Evolutionary conservation across 345 rosid species (phyloP), one percentile per base, ranked within the genome.

Genomic region (Murraya koenigii): DNA sequence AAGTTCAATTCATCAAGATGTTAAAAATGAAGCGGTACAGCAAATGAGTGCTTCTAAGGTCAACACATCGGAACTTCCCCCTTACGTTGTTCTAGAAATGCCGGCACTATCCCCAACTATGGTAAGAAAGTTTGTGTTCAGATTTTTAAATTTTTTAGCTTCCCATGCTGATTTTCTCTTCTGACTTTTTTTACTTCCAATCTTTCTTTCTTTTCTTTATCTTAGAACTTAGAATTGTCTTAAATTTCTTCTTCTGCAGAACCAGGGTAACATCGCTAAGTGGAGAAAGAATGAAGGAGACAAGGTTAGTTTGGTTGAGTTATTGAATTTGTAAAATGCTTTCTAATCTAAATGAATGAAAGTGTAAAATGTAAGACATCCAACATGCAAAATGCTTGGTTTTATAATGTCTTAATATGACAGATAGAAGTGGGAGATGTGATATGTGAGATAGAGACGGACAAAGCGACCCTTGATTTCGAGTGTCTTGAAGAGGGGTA

Each of bases 61-160:
- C 11, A 73, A 82, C 71, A 59, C 83, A 39, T 88, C 89, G 7
- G 86, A 88, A 75, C 94, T 93, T 76, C 98, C 98, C n/a, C 96
- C 98, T 76, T 98, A 91, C 44, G 68, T 87, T 79, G 86, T 95
- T 83, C 80, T 95, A 79, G 96, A 75, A 81, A 95, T 95, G 99
- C 99, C 99, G 72, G 98, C 99, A 76, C 89, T 95, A 75, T 95
- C 99, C 76, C 99, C 99, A 55, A 95, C 99, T 77, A 95, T 95
- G 99, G 99, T 93, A 82, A 79, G 82, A 25, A 77, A 77, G 68
- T 61, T 74, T 55, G 77, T 60, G 74, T 66, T 20, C 60, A 28
- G 77, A 75, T 70, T 72, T 68, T 25, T 26, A 32, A 78, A 47
- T 47, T 71, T 30, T 71, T 44, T 80, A 66, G 62, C 74, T 77